Evolutionary conservation across 2,329 filamentous ascomycete genomes (phyloP).

Genomic region (Venturia effusa): DNA sequence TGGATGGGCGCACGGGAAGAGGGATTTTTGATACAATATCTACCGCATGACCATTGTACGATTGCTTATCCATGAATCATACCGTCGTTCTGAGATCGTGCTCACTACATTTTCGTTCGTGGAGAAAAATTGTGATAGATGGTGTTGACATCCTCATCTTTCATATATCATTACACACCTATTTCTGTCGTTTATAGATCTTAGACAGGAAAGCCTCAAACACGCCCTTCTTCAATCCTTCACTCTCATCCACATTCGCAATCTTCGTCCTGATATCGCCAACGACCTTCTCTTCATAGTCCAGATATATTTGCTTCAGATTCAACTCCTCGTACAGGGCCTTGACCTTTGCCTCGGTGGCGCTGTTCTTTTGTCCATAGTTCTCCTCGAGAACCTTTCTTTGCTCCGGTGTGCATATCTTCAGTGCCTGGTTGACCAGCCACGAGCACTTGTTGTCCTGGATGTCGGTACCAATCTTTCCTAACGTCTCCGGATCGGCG

Average conservation of each 20-base stretch:
- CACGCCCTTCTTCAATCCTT: constrained; percentile 80
- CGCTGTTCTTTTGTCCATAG: constrained; percentile 85
- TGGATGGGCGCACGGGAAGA: too few species aligned
- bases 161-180: neutral
- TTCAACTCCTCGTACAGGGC: constrained; percentile 76
- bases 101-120: neutral
- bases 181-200: constrained; percentile 98
- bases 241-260: constrained; percentile 67
- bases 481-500: constrained; percentile 81
- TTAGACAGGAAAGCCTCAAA: constrained; percentile 87
- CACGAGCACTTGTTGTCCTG: constrained; percentile 99
- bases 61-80: neutral
- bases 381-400: constrained; percentile 78
- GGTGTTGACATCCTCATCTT: neutral
- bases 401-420: constrained; percentile 72
- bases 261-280: constrained; percentile 69
- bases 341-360: constrained; percentile 78
- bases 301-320: constrained; percentile 71
- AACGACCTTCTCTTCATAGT: constrained; percentile 83
- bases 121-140: neutral
- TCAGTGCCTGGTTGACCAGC: constrained; percentile 90
- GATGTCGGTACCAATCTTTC: constrained; percentile 98
- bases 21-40: too few species aligned
- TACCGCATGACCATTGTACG: too few species aligned
- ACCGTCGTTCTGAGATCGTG: neutral